Conservation (phyloP, 495 filamentous ascomycete genomes). For the Hypoxylon cercidicola region DNA sequence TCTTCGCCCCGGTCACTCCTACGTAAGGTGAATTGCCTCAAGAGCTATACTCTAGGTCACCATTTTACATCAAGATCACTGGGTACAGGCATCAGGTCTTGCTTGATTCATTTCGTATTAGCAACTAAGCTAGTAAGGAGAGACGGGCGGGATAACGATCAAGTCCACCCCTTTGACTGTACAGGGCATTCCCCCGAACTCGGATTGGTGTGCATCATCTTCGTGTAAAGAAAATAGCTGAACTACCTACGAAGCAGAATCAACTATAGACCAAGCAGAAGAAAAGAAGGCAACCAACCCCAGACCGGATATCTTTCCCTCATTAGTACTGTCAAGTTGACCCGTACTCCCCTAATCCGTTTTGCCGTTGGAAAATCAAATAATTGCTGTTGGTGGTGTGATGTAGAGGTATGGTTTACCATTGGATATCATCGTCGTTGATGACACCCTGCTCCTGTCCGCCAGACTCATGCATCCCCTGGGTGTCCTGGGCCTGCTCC, state of each 20-base stretch:
- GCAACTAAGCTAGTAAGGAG: slow-evolving; percentile 40
- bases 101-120: slow-evolving; percentile 30
- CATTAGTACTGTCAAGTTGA: slow-evolving; percentile 82
- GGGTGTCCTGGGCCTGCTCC: slow-evolving; percentile 6
- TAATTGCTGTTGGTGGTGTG: slow-evolving; percentile 11
- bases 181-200: slow-evolving; percentile 92
- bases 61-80: background rate
- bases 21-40: too few relatives aligned
- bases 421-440: background rate
- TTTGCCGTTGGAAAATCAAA: slow-evolving; percentile 16
- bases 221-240: slow-evolving; percentile 55
- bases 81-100: slow-evolving; percentile 2
- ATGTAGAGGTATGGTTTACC: slow-evolving; percentile 7
- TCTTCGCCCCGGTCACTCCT: too few relatives aligned
- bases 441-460: background rate
- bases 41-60: background rate
- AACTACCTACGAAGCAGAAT: slow-evolving; percentile 45
- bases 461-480: too few relatives aligned
- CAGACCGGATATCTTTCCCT: slow-evolving; percentile 90
- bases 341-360: slow-evolving; percentile 44
- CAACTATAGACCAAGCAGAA: slow-evolving; percentile 10
- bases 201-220: background rate
- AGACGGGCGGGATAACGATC: slow-evolving; percentile 61
- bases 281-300: slow-evolving; percentile 34
- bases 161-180: slow-evolving; percentile 66